Percentiles rank a stretch among this genome's conserved stretches.
Conservation (phyloP, 768 basidiomycete genomes). For the Termitomyces sp. region DNA sequence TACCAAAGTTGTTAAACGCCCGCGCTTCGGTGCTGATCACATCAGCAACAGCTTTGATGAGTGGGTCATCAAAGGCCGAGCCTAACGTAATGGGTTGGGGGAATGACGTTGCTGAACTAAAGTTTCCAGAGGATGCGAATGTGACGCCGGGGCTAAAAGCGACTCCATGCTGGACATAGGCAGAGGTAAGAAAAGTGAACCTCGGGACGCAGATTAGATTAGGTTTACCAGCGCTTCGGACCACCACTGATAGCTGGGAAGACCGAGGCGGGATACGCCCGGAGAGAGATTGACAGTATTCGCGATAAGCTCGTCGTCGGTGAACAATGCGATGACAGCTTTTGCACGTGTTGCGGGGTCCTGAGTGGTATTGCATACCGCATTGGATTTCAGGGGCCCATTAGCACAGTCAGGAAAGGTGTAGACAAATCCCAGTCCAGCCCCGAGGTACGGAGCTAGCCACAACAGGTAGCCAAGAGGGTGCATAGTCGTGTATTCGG, state of each 20-base stretch:
- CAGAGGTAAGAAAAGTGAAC: neutral
- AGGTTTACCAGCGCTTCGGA: constrained; percentile 46
- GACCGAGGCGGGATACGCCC: constrained; percentile 49
- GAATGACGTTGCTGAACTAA: constrained; percentile 55
- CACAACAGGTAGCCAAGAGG: constrained; percentile 4
- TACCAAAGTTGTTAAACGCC: constrained; percentile 50
- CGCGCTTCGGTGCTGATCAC: constrained; percentile 53
- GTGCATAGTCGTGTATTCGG: neutral
- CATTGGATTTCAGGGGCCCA: constrained; percentile 37
- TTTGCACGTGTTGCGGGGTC: constrained; percentile 40
- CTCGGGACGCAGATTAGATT: too few relatives aligned
- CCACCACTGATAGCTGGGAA: constrained; percentile 58
- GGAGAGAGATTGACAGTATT: constrained; percentile 46
- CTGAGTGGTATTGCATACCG: constrained; percentile 42
- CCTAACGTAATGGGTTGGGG: constrained; percentile 51
- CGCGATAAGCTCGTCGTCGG: constrained; percentile 41
- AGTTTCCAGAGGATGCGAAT: constrained; percentile 43
- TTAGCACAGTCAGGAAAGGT: constrained; percentile 45
- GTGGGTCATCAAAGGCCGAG: constrained; percentile 48
- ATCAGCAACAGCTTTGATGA: constrained; percentile 43
- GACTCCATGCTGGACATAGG: constrained; percentile 41
- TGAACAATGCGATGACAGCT: constrained; percentile 45
- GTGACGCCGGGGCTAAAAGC: constrained; percentile 45
- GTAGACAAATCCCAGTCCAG: constrained; percentile 17
- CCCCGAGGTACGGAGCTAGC: neutral